Conservation (phyloP, 768 basidiomycete species). For the Daedalea quercina region DNA sequence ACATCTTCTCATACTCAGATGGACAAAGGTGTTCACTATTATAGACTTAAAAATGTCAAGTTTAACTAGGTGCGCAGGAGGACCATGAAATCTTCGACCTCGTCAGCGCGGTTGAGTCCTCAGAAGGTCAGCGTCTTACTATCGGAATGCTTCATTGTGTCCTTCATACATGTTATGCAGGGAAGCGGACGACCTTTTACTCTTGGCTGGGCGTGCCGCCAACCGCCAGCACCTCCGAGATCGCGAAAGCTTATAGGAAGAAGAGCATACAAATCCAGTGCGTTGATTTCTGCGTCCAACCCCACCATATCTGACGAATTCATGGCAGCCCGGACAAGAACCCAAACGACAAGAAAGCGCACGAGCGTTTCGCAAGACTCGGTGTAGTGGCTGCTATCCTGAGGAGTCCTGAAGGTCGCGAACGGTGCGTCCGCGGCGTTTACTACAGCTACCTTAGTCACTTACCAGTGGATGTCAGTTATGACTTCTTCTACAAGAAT, state of each 20-base stretch:
- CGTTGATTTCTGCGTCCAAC: slow-evolving; percentile 25
- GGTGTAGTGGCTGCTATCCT: slow-evolving; percentile 83
- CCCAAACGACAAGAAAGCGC: slow-evolving; percentile 70
- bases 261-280: slow-evolving; percentile 89
- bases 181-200: slow-evolving; percentile 93
- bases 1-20: slow-evolving; percentile 30
- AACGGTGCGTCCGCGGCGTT: slow-evolving; percentile 63
- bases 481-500: slow-evolving; percentile 95
- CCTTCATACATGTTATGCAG: slow-evolving; percentile 24
- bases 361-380: slow-evolving; percentile 88
- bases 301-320: not conserved
- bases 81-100: slow-evolving; percentile 97
- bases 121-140: slow-evolving; percentile 51
- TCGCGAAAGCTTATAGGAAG: slow-evolving; percentile 87
- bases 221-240: slow-evolving; percentile 68
- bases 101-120: slow-evolving; percentile 68
- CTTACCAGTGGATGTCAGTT: slow-evolving; percentile 35
- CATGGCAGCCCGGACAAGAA: slow-evolving; percentile 87
- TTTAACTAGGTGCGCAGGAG: slow-evolving; percentile 41
- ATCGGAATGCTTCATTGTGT: not conserved
- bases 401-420: slow-evolving; percentile 64
- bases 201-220: slow-evolving; percentile 81
- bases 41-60: too few species aligned
- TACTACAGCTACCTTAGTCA: too few species aligned
- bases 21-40: slow-evolving; percentile 53